Evolutionary conservation across 1,284 basidiomycete species (phyloP), one percentile per base, ranked within the genome.

Genomic region (Cystobasidium slooffiae): DNA sequence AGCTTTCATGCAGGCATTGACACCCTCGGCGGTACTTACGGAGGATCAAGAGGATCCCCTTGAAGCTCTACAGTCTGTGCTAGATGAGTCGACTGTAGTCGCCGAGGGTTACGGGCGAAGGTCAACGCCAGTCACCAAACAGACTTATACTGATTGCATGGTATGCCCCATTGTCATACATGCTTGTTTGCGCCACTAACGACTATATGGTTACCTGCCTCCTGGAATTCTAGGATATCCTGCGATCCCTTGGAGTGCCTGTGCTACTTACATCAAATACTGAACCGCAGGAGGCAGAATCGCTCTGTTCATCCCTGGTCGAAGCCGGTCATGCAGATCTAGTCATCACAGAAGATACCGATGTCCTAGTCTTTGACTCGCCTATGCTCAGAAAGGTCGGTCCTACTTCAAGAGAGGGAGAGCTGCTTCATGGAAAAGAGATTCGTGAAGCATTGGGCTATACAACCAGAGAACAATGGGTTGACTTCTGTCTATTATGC

Each of bases 301-400:
- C 81, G 8, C 75, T 80, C 6, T 80, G 80, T 3, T 77, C 81
- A 14, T 77, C 78, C 12, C 77, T 83, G 6, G 82, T 82, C 3
- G 70, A 65, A 12, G 63, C 78, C 0, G 79, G 79, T 1, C 78
- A 73, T 41, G 82, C 81, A 0, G 81, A 83, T 55, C 72, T 79
- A 10, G 82, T 83, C 8, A 80, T 80, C 3, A 80, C 80, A 65
- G 82, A 82, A 75, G 82, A 83, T 66, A 81, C 80, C 58, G 82
- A 83, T 63, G 80, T 81, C 39, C 75, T 83, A 9, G 76, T 80
- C 12, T 82, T 81, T 73, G 79, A 81, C 41, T 79, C 81, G 37
- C 78, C 80, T 7, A 76, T 83, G 31, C 62, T 82, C 39, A 77
- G 82, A 7, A 79, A 78, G 6, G 74, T 82, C 24, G 62, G 66